phyloP scores from a whole-genome alignment of 2,329 filamentous ascomycete genomes.

The Alternaria solani region DNA sequence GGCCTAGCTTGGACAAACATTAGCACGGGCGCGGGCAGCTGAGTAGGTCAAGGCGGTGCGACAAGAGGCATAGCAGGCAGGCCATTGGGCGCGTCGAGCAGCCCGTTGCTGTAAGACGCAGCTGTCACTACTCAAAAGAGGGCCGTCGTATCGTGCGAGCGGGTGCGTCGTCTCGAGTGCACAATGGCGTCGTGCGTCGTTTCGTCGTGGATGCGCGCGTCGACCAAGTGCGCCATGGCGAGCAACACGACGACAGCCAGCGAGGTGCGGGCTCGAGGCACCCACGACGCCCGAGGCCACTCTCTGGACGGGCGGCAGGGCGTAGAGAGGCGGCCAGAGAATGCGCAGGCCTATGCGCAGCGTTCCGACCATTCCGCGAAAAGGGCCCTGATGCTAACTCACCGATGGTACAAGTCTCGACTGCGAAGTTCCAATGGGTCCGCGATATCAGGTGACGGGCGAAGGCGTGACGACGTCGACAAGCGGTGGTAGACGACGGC shows the following conservation, averaged over 20 bases:
- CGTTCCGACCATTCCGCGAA: neutral
- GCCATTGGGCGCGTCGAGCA: constrained; percentile 40
- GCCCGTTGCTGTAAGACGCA: constrained; percentile 46
- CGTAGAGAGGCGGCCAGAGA: neutral
- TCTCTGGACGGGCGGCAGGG: constrained; percentile 16
- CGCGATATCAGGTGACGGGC: constrained; percentile 14
- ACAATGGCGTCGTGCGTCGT: constrained; percentile 45
- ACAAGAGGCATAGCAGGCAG: constrained; percentile 33
- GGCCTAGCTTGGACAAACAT: constrained; percentile 45
- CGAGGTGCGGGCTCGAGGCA: constrained; percentile 19
- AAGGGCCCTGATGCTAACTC: constrained; percentile 7
- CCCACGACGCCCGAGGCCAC: constrained; percentile 26
- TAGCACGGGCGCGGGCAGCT: constrained; percentile 45
- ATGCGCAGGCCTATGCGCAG: neutral
- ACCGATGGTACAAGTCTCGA: constrained; percentile 6
- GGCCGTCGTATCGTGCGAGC: constrained; percentile 37
- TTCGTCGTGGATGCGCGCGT: constrained; percentile 40
- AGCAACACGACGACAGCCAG: constrained; percentile 29
- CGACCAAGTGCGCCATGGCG: constrained; percentile 30
- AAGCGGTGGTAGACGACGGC: neutral
- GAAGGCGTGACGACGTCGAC: neutral
- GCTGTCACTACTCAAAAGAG: constrained; percentile 48
- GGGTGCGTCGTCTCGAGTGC: constrained; percentile 29
- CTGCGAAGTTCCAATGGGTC: constrained; percentile 10
- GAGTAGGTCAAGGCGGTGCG: constrained; percentile 36